A percentile compares a stretch with the other conserved stretches of the same genome.
phyloP scores from a whole-genome alignment of 805 yeast genomes.

The Danielia reshetovae region DNA sequence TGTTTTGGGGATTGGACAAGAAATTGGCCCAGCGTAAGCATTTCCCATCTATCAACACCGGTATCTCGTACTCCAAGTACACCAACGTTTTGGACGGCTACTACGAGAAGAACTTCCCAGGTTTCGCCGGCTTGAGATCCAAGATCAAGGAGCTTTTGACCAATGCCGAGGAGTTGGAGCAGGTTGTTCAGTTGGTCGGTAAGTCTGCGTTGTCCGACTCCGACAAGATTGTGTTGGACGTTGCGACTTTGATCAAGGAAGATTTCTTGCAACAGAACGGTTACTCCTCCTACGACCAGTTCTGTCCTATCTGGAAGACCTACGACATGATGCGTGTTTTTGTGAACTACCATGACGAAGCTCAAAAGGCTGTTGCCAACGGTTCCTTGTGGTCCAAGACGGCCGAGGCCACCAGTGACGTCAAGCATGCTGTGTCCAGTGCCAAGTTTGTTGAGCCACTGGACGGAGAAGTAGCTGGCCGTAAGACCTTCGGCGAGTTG shows the following conservation, averaged over 20 bases:
- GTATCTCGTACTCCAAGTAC: slow-evolving; percentile 95
- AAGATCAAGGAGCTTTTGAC: slow-evolving; percentile 91
- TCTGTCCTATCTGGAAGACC: slow-evolving; percentile 99
- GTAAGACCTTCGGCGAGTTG: slow-evolving; percentile 72
- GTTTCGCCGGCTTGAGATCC: slow-evolving; percentile 85
- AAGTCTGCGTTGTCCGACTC: slow-evolving; percentile 95
- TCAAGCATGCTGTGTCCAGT: slow-evolving; percentile 89
- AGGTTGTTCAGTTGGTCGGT: slow-evolving; percentile 98
- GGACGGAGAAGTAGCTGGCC: slow-evolving; percentile 77
- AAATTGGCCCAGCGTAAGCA: slow-evolving; percentile 99
- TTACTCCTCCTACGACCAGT: slow-evolving; percentile 95
- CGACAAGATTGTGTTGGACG: slow-evolving; percentile 95
- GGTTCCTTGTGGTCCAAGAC: slow-evolving; percentile 96
- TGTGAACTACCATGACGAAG: slow-evolving; percentile 89
- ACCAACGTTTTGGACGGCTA: slow-evolving; percentile 80
- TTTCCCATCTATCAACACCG: slow-evolving; percentile 97
- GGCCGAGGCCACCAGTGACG: slow-evolving; percentile 82
- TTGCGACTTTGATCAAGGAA: slow-evolving; percentile 86
- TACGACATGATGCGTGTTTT: slow-evolving; percentile 97
- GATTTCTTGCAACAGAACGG: slow-evolving; percentile 99
- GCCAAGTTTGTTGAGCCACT: slow-evolving; percentile 96
- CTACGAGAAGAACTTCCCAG: slow-evolving; percentile 84
- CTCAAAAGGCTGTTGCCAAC: slow-evolving; percentile 91
- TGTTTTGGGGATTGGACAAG: slow-evolving; percentile 99
- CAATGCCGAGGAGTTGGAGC: slow-evolving; percentile 97